phyloP scores from a whole-genome alignment of 805 yeast genomes.

The Candida michaelii region DNA sequence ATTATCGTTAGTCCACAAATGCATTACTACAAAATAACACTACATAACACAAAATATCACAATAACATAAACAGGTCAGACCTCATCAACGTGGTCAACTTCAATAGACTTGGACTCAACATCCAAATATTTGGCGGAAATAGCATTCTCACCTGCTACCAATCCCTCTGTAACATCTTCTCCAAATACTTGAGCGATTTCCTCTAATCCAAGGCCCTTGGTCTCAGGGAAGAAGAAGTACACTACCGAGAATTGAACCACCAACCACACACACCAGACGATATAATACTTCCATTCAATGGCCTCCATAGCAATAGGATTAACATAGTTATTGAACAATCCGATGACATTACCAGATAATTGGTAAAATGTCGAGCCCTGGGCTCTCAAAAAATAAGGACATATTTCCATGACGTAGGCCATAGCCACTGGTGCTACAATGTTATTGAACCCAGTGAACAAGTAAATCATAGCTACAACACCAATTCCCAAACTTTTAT shows the following conservation, averaged over 20 bases:
- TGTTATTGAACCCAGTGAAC: constrained; percentile 20
- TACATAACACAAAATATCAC: background rate
- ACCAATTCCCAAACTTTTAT: constrained; percentile 15
- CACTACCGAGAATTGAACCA: constrained; percentile 20
- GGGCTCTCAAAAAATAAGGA: constrained; percentile 39
- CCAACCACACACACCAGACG: constrained; percentile 33
- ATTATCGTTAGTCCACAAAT: background rate
- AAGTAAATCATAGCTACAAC: constrained; percentile 26
- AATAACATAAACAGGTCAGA: too few relatives aligned
- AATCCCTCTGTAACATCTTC: constrained; percentile 17
- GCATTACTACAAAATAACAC: background rate
- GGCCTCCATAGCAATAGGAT: constrained; percentile 40
- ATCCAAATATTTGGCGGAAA: constrained; percentile 29
- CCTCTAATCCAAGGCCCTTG: constrained; percentile 42
- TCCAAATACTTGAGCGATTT: constrained; percentile 42
- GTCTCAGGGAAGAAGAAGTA: constrained; percentile 43
- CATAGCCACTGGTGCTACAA: constrained; percentile 45
- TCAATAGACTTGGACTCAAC: constrained; percentile 17
- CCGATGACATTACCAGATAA: constrained; percentile 17
- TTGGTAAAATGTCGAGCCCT: constrained; percentile 18
- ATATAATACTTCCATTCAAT: constrained; percentile 46
- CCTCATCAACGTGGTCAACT: background rate
- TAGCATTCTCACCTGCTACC: constrained; percentile 16
- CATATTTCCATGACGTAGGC: constrained; percentile 45
- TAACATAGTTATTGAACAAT: constrained; percentile 29